These are phyloP conservation scores for Sarcodon aspratus DNA, from an alignment of 768 basidiomycete genomes.

Conservation along the genomic window DNA sequence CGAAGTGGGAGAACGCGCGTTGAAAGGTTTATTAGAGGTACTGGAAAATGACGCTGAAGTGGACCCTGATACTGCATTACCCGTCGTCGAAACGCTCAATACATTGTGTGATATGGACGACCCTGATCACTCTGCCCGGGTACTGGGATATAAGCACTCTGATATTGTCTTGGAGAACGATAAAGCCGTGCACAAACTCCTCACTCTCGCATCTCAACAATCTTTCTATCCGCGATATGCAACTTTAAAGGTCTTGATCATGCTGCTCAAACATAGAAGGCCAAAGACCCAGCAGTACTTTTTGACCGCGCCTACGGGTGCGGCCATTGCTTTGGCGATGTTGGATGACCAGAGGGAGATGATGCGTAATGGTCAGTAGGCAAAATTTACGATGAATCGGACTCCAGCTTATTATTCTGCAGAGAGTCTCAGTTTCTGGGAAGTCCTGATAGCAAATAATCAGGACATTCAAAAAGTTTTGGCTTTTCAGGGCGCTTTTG, in stretches of 20 bases:
- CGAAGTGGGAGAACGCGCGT: slow-evolving; percentile 72
- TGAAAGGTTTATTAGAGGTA: slow-evolving; percentile 70
- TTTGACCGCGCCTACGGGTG: slow-evolving; percentile 71
- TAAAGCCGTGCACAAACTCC: slow-evolving; percentile 60
- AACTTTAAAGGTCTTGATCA: slow-evolving; percentile 71
- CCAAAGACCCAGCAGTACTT: slow-evolving; percentile 85
- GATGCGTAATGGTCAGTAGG: slow-evolving; percentile 66
- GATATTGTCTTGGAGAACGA: slow-evolving; percentile 69
- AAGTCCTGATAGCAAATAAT: slow-evolving; percentile 51
- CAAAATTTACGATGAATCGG: not conserved
- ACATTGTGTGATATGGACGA: slow-evolving; percentile 78
- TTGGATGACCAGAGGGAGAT: slow-evolving; percentile 85
- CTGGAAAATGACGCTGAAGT: slow-evolving; percentile 82
- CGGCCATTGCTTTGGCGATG: slow-evolving; percentile 57
- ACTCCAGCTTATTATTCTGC: not conserved
- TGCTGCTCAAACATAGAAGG: slow-evolving; percentile 73
- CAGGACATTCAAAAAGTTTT: slow-evolving; percentile 94
- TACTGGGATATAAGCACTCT: slow-evolving; percentile 76
- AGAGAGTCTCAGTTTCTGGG: not conserved
- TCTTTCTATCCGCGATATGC: slow-evolving; percentile 80
- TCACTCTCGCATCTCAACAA: slow-evolving; percentile 64
- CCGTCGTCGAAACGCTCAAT: slow-evolving; percentile 81
- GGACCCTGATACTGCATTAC: slow-evolving; percentile 88
- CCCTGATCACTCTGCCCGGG: slow-evolving; percentile 32
- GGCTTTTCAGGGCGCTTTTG: slow-evolving; percentile 94